A percentile compares a stretch with the other conserved stretches of the same genome.
Evolutionary conservation across 2,329 filamentous ascomycete species (phyloP).

Genomic region (Fusarium newnesense): DNA sequence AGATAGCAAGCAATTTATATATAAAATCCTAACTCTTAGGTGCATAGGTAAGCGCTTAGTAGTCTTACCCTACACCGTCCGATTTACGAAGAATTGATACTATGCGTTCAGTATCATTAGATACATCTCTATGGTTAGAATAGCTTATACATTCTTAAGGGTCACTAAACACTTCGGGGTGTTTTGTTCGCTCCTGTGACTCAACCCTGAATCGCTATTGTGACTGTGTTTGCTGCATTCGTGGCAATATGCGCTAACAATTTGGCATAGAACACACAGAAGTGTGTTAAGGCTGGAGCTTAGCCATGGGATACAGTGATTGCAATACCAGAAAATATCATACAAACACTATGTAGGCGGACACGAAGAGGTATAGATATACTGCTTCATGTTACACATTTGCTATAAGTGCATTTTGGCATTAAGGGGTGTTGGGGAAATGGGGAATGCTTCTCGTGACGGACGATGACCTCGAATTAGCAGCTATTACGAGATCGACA

Average conservation of each 20-base stretch:
- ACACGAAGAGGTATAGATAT: no score
- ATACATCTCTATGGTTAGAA: background rate
- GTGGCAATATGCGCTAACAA: no score
- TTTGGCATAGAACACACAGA: no score
- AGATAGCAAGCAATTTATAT: background rate
- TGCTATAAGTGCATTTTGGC: background rate
- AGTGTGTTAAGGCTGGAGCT: no score
- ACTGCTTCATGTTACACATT: background rate
- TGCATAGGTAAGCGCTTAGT: background rate
- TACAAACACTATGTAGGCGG: no score
- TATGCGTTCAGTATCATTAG: background rate
- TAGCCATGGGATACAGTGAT: no score
- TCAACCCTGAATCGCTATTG: no score
- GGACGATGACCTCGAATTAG: background rate
- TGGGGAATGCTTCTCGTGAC: background rate
- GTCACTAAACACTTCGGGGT: background rate
- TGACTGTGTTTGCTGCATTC: no score
- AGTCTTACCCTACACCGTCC: background rate
- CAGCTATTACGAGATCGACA: background rate
- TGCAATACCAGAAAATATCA: no score
- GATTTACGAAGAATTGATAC: background rate
- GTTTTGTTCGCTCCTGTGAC: no score
- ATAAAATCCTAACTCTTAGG: background rate
- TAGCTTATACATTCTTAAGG: no score
- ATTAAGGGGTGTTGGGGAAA: background rate